Evolutionary conservation across 2,329 filamentous ascomycete species (phyloP), one percentile per base, ranked within the genome.

Genomic region (Lanzia echinophila): DNA sequence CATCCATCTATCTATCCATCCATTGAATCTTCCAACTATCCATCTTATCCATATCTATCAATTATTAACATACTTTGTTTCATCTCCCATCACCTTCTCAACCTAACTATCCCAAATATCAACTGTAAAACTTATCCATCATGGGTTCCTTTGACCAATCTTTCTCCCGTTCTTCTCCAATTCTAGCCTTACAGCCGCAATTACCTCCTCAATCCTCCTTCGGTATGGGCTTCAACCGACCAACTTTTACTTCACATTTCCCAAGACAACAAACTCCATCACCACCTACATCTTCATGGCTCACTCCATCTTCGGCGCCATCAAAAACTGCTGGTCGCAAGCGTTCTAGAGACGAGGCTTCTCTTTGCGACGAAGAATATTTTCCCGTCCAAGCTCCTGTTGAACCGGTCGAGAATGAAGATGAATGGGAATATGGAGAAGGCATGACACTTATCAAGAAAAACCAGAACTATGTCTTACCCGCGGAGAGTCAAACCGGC

Each of bases 391-490:
- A 74, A 56, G 59, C 70, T 50, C 59, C 69, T 62, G 60, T 45
- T 4, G 53, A 56, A 28, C 54, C 58, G 47, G 49, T 73, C 44
- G 79, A 81, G 65, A 72, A 78, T 17, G 82, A 84, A 67, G 77
- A 82, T 50, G 81, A 84, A 63, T 87, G 84, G 74, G 72, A 83
- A 61, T 87, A 85, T 60, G 86, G 86, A 55, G 81, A 82, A 52
- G 86, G 86, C 59, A 90, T 88, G 85, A 81, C 79, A 3, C 77
- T 88, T 65, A 82, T 88, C 70, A 88, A 87, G 67, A 80, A 82
- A 52, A 76, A 74, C 52, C 46, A 58, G 11, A 56, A 77, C 63
- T 85, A 83, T 62, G 72, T 79, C 60, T 73, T 80, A 58, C 78
- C 84, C 55, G 81, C 82, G 54, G 78, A 78, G 65, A 87, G 76